A percentile compares a stretch with the other conserved stretches of the same genome.
Conservation (phyloP, 495 filamentous ascomycete genomes). For the Barbatosphaeria neglecta region DNA sequence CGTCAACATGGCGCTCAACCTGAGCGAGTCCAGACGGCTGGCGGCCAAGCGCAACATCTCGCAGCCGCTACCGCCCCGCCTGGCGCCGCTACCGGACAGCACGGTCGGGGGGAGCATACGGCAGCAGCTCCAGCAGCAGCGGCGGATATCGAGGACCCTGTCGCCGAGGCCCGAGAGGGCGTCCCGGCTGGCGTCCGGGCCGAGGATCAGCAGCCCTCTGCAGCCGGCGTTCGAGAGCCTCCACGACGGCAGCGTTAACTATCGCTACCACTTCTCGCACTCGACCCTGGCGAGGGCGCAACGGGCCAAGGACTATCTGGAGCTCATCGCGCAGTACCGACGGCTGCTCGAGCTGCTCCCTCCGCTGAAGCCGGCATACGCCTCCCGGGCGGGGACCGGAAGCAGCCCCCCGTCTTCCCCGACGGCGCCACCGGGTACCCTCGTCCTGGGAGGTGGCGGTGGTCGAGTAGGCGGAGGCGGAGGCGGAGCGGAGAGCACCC, state of each 20-base stretch:
- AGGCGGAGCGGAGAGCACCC: constrained; percentile 3
- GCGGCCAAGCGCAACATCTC: constrained; percentile 44
- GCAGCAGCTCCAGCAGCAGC: constrained; percentile 55
- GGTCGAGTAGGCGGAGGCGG: too few relatives aligned
- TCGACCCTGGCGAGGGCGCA: constrained; percentile 69
- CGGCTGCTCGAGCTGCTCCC: constrained; percentile 64
- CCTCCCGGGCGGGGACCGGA: constrained; percentile 14
- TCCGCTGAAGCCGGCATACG: constrained; percentile 43
- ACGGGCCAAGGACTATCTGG: constrained; percentile 66
- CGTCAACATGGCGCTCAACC: constrained; percentile 76
- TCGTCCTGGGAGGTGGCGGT: background rate
- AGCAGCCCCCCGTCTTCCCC: constrained; percentile 20
- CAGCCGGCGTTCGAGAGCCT: constrained; percentile 27
- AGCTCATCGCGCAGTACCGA: constrained; percentile 69
- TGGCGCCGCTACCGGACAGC: constrained; percentile 28
- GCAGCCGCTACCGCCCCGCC: constrained; percentile 34
- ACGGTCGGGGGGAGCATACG: constrained; percentile 43
- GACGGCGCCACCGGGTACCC: background rate
- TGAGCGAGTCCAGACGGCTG: constrained; percentile 71
- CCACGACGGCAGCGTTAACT: constrained; percentile 21
- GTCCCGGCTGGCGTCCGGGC: constrained; percentile 18
- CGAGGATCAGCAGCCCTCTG: constrained; percentile 27
- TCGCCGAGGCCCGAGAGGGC: constrained; percentile 42
- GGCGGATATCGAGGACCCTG: constrained; percentile 43
- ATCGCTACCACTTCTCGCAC: constrained; percentile 56